Conservation (phyloP, 768 basidiomycete species). For the Ramaria sp. region DNA sequence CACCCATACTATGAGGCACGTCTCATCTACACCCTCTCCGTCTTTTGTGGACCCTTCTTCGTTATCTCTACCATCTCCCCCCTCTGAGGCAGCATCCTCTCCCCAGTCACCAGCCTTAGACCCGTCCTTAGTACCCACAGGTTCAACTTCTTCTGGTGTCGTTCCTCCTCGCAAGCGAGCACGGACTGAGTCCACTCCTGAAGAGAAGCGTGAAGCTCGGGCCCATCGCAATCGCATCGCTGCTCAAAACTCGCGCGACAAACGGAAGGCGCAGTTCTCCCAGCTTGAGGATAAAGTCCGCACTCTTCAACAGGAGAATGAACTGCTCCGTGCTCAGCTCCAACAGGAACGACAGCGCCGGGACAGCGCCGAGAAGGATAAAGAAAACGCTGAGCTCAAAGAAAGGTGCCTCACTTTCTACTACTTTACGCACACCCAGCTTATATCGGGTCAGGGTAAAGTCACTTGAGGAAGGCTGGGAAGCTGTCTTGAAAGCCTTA, state of each 20-base stretch:
- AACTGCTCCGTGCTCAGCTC: slow-evolving; percentile 49
- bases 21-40: slow-evolving; percentile 1
- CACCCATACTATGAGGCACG: neutral
- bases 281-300: slow-evolving; percentile 56
- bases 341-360: slow-evolving; percentile 25
- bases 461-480: slow-evolving; percentile 74
- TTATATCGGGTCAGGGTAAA: slow-evolving; percentile 29
- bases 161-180: slow-evolving; percentile 66
- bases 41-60: slow-evolving; percentile 28
- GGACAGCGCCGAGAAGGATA: slow-evolving; percentile 32
- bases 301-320: slow-evolving; percentile 79
- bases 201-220: slow-evolving; percentile 79
- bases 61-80: slow-evolving; percentile 29
- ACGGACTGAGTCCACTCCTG: slow-evolving; percentile 50
- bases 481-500: slow-evolving; percentile 67
- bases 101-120: slow-evolving; percentile 12
- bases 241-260: slow-evolving; percentile 86
- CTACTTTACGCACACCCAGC: neutral
- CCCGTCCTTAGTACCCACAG: slow-evolving; percentile 8
- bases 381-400: slow-evolving; percentile 64
- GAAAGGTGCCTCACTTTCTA: slow-evolving; percentile 33
- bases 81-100: slow-evolving; percentile 20
- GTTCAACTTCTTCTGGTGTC: slow-evolving; percentile 9
- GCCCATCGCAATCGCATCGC: slow-evolving; percentile 90
- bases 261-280: slow-evolving; percentile 74